phyloP scores from a whole-genome alignment of 1,139 yeast genomes.

The Saccharomyces hybrid region DNA sequence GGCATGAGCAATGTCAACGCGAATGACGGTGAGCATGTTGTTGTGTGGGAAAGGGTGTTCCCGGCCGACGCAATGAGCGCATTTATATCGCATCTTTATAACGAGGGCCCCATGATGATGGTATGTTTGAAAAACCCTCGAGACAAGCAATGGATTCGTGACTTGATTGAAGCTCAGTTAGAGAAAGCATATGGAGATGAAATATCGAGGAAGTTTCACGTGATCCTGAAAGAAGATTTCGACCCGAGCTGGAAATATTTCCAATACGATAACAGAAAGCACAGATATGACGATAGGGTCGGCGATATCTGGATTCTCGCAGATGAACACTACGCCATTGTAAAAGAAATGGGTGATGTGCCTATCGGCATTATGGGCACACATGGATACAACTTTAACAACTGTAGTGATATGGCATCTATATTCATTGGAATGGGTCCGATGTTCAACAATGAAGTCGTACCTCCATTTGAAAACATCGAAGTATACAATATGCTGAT shows the following conservation, averaged over 20 bases:
- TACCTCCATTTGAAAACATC: constrained; percentile 61
- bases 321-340: neutral
- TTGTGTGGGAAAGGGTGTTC: constrained; percentile 15
- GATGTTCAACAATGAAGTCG: constrained; percentile 42
- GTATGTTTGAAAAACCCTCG: constrained; percentile 7
- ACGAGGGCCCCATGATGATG: constrained; percentile 14
- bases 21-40: constrained; percentile 8
- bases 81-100: constrained; percentile 8
- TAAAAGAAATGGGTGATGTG: neutral
- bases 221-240: neutral
- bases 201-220: neutral
- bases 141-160: neutral
- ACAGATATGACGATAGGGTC: neutral
- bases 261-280: neutral
- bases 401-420: constrained; percentile 75
- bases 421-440: constrained; percentile 76
- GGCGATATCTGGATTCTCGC: neutral
- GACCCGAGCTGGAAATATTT: neutral
- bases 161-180: neutral
- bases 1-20: constrained; percentile 59
- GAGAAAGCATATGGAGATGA: neutral
- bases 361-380: constrained; percentile 44
- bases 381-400: constrained; percentile 69
- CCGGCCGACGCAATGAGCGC: constrained; percentile 5
- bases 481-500: constrained; percentile 37